Base-by-base conservation (phyloP, 352 stramenopile genomes). In the Globisporangium lucens region DNA sequence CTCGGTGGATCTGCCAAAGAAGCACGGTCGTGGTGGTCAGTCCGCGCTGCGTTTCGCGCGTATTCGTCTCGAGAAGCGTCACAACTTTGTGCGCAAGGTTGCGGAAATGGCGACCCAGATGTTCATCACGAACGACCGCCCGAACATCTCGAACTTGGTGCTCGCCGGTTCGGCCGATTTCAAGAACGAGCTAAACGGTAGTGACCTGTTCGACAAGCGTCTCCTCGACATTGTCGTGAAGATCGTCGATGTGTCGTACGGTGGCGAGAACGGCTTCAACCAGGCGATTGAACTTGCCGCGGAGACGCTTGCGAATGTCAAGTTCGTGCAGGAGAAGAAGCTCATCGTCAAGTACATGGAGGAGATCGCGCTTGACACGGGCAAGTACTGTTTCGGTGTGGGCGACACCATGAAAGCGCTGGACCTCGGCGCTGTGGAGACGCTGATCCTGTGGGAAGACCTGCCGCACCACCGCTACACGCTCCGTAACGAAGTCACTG, bases 251-350 rank as follows among this genome's bases (percentile, higher is more conserved):
- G 97, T 99, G n/a, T 98, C 88, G 56, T 99, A 99, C 76, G 98
- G 98, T 52, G 98, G 98, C 15, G 97, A 99, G 74, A 98, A 99
- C 71, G 98, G 98, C 6, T 99, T 99, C 83, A 99, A 99, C 78
- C 98, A 99, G 85, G 98, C 97, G 27, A 99, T 99, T 79, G 98
- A 99, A 71, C 85, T 99, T 55, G 92, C 91, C 12, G 95, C 97
- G 6, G 98, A 99, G 79, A 98, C 97, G 47, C 80, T 99, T 7
- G 79, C 96, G 5, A 98, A 98, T 73, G 98, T 99, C 73, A 99
- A 99, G 82, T 97, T 99, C 58, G 97, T 99, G 65, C 97, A 99
- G 81, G 98, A 99, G 85, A 99, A 99, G 93, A 98, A 98, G 69
- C 82, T 99, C 33, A 97, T 99, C 57, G 95, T 98, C 74, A 95